Conservation (phyloP, 306 rosid species). For the Alnus glutinosa region DNA sequence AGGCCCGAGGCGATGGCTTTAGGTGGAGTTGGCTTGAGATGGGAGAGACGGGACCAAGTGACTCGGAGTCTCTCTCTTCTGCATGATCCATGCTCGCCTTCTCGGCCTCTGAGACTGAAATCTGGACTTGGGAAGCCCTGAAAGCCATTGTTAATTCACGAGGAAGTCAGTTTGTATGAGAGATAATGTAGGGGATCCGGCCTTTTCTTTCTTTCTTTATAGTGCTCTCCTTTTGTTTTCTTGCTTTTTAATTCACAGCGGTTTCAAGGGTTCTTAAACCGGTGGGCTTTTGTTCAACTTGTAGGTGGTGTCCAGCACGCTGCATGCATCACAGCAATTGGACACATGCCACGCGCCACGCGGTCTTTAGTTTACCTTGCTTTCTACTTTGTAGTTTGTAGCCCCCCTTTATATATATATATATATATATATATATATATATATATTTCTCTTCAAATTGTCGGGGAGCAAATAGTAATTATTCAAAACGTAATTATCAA, state of each 20-base stretch:
- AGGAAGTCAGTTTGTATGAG: not conserved
- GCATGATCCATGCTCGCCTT: constrained; percentile 21
- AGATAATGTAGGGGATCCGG: not conserved
- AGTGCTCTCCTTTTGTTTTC: not conserved
- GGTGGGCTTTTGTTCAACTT: no score
- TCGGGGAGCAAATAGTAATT: no score
- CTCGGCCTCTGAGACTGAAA: constrained; percentile 37
- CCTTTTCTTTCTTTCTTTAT: not conserved
- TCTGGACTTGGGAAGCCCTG: constrained; percentile 30
- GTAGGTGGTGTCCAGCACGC: no score
- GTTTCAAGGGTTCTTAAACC: constrained; percentile 36
- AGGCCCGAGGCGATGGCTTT: constrained; percentile 43
- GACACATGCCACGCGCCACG: no score
- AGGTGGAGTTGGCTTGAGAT: constrained; percentile 56
- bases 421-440: no score
- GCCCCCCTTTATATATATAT: no score
- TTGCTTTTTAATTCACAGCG: constrained; percentile 1
- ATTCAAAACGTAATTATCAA: no score
- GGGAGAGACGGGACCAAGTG: constrained; percentile 22
- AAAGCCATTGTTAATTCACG: constrained; percentile 36
- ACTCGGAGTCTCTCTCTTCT: constrained; percentile 28
- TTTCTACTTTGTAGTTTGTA: no score
- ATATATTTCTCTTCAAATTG: no score
- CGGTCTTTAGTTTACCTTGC: no score
- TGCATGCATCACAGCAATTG: no score